Conservation (phyloP, 305 asterid genomes). For the Fraxinus greggii region DNA sequence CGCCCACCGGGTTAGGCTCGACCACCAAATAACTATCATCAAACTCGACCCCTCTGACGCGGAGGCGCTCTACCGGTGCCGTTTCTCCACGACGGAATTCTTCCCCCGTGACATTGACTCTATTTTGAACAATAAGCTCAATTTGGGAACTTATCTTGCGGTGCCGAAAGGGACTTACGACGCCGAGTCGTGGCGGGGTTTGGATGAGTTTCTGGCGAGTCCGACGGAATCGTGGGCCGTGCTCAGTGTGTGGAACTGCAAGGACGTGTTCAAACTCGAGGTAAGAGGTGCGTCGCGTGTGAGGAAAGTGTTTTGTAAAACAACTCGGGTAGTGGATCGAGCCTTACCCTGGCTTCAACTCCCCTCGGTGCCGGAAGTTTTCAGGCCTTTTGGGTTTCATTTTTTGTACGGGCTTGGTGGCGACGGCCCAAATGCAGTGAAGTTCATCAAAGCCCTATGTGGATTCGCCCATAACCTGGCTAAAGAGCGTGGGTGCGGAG, state of each 20-base stretch:
- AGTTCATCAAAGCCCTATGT: conserved; percentile 43
- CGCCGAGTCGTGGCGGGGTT: conserved; percentile 53
- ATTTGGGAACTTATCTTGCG: conserved; percentile 68
- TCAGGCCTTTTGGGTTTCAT: conserved; percentile 80
- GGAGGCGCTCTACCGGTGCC: conserved; percentile 61
- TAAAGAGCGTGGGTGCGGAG: conserved; percentile 59
- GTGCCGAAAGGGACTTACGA: conserved; percentile 39
- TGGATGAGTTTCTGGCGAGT: conserved; percentile 35
- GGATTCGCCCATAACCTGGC: conserved; percentile 76
- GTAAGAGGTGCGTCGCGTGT: conserved; percentile 84
- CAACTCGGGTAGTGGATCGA: conserved; percentile 75
- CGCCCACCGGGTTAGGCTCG: conserved; percentile 52
- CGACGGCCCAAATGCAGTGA: conserved; percentile 56
- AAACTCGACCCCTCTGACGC: conserved; percentile 55
- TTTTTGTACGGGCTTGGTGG: conserved; percentile 89
- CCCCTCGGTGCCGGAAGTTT: conserved; percentile 78
- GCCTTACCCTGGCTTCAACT: conserved; percentile 64
- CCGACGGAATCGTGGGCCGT: conserved; percentile 90
- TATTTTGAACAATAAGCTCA: conserved; percentile 50
- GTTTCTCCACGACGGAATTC: conserved; percentile 69
- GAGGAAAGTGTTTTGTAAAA: conserved; percentile 41
- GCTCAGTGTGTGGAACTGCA: conserved; percentile 85
- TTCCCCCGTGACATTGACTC: conserved; percentile 85
- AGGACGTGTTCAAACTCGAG: conserved; percentile 71
- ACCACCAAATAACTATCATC: conserved; percentile 39